phyloP scores from a whole-genome alignment of 2,329 filamentous ascomycete species.

The Calonectria pseudoturangicola region DNA sequence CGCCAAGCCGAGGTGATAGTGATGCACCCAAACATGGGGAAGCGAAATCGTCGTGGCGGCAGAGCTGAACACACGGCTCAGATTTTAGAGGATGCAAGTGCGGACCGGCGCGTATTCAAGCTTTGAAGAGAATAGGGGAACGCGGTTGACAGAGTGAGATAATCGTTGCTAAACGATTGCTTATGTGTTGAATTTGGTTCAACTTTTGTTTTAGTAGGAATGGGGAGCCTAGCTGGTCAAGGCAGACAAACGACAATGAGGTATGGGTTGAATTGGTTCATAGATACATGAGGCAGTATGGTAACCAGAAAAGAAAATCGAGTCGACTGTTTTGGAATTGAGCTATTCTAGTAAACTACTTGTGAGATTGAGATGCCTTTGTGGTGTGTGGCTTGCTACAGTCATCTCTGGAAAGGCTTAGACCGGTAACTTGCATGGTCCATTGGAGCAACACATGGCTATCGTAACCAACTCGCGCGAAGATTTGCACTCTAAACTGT shows the following conservation, averaged over 20 bases:
- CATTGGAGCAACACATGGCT: neutral
- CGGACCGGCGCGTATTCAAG: slow-evolving; percentile 49
- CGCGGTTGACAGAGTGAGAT: neutral
- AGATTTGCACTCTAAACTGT: neutral
- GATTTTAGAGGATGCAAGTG: slow-evolving; percentile 58
- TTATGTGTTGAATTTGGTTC: slow-evolving; percentile 12
- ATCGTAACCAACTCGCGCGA: neutral
- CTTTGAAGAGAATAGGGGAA: slow-evolving; percentile 27
- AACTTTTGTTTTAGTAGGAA: slow-evolving; percentile 1
- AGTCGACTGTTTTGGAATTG: neutral
- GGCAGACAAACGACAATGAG: neutral
- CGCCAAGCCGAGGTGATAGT: slow-evolving; percentile 67
- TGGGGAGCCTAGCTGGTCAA: neutral
- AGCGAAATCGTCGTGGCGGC: slow-evolving; percentile 34
- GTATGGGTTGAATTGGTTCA: neutral
- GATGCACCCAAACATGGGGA: slow-evolving; percentile 64
- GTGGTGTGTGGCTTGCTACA: no score
- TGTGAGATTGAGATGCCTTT: neutral
- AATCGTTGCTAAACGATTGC: neutral
- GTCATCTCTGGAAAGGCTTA: neutral
- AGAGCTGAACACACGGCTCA: slow-evolving; percentile 53
- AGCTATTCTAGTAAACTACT: neutral
- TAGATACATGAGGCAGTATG: neutral
- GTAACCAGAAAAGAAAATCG: neutral
- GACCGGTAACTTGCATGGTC: neutral